Evolutionary conservation across 1,284 basidiomycete species (phyloP).

Genomic region (Trametes sp.): DNA sequence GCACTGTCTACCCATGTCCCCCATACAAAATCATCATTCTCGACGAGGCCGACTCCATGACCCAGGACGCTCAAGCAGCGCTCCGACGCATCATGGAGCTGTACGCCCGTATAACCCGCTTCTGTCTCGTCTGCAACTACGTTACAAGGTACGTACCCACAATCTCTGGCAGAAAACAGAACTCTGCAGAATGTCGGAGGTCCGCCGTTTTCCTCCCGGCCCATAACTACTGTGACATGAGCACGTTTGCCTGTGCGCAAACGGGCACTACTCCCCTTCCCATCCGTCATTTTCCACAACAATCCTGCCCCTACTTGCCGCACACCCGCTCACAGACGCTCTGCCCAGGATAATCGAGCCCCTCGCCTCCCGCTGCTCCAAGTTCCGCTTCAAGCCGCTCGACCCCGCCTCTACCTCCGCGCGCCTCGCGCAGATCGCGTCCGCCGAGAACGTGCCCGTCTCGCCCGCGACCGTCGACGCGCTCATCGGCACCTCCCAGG

Average conservation of each 20-base stretch:
- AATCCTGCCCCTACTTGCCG: too few species aligned
- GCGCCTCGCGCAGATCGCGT: conserved; percentile 85
- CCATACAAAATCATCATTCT: conserved; percentile 99
- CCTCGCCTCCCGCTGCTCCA: conserved; percentile 97
- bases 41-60: conserved; percentile 99
- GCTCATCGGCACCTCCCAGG: conserved; percentile 84
- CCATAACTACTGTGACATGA: too few species aligned
- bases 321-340: too few species aligned
- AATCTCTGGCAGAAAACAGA: too few species aligned
- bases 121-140: conserved; percentile 99
- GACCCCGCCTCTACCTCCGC: conserved; percentile 79
- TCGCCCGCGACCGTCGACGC: conserved; percentile 66
- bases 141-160: conserved; percentile 66
- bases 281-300: too few species aligned
- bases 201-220: too few species aligned
- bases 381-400: conserved; percentile 97
- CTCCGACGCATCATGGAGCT: conserved; percentile 98
- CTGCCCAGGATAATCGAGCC: conserved; percentile 99
- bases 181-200: too few species aligned
- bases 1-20: conserved; percentile 91
- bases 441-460: conserved; percentile 62
- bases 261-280: too few species aligned
- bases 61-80: conserved; percentile 97
- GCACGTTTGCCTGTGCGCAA: background rate
- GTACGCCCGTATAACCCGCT: conserved; percentile 95